Percentiles rank a stretch among this genome's conserved stretches.
Evolutionary conservation across 2,329 filamentous ascomycete genomes (phyloP).

Genomic region (Monilinia vaccinii-corymbosi): DNA sequence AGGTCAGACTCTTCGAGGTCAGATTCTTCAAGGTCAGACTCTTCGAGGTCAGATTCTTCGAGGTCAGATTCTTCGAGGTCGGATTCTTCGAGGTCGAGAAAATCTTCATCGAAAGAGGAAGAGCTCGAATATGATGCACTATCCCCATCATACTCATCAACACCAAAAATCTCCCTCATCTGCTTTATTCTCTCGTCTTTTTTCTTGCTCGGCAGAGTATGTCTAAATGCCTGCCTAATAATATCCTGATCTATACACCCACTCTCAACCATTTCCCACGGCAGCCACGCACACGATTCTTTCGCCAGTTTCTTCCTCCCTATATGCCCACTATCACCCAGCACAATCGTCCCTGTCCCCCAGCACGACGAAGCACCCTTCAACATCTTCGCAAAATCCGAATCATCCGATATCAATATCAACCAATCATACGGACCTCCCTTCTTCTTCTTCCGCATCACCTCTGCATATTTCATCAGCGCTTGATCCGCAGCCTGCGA

Average conservation of each 20-base stretch:
- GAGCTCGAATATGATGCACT: neutral
- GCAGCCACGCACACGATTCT: neutral
- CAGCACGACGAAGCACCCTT: neutral
- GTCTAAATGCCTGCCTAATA: neutral
- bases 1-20: too few species aligned
- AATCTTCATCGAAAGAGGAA: neutral
- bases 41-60: too few species aligned
- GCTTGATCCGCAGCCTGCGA: neutral
- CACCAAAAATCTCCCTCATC: neutral
- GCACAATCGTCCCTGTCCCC: neutral
- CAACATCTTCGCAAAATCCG: neutral
- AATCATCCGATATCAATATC: neutral
- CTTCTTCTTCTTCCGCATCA: neutral
- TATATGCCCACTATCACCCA: neutral
- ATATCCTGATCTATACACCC: neutral
- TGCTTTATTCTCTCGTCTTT: neutral
- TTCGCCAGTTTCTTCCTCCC: neutral
- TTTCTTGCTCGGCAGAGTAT: neutral
- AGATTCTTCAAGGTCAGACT: too few species aligned
- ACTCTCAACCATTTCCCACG: neutral
- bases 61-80: too few species aligned
- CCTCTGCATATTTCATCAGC: neutral
- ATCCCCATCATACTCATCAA: neutral
- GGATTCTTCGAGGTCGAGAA: too few species aligned
- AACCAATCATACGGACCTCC: neutral